Conservation (phyloP, 306 rosid genomes). For the Trifolium subterraneum region DNA sequence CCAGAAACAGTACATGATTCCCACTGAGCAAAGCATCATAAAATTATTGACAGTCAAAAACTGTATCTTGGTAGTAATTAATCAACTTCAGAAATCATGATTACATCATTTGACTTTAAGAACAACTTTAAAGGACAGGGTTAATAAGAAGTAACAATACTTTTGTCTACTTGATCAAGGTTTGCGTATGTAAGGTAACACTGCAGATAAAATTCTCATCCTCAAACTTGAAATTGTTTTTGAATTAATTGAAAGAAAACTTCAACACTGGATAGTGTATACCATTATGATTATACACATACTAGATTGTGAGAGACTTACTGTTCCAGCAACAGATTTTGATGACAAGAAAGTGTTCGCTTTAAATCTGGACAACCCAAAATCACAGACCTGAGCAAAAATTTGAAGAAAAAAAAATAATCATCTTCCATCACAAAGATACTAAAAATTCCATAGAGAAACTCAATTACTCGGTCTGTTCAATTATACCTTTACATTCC, state of each 20-base stretch:
- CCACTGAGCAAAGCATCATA: not conserved
- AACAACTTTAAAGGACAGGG: constrained; percentile 12
- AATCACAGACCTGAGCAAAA: constrained; percentile 77
- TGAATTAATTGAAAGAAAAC: constrained; percentile 13
- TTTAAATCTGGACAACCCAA: constrained; percentile 95
- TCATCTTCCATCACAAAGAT: not conserved
- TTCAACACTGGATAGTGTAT: constrained; percentile 3
- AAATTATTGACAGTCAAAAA: constrained; percentile 18
- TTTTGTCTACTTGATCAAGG: constrained; percentile 14
- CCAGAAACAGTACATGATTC: not conserved
- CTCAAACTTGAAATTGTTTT: constrained; percentile 23
- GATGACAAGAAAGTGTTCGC: constrained; percentile 91
- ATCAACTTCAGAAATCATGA: constrained; percentile 14
- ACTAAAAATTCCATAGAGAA: constrained; percentile 2
- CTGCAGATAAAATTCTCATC: not conserved
- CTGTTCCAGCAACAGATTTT: constrained; percentile 95
- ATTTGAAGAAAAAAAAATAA: constrained; percentile 23
- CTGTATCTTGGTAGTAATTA: constrained; percentile 4
- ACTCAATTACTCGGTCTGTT: constrained; percentile 16
- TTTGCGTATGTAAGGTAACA: constrained; percentile 6
- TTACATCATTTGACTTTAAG: constrained; percentile 24
- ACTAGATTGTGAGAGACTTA: constrained; percentile 47
- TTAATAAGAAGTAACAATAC: constrained; percentile 6
- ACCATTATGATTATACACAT: constrained; percentile 20
- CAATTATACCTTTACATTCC: constrained; percentile 83